Evolutionary conservation across 768 basidiomycete species (phyloP), one percentile per base, ranked within the genome.

Genomic region (Asterophora parasitica): DNA sequence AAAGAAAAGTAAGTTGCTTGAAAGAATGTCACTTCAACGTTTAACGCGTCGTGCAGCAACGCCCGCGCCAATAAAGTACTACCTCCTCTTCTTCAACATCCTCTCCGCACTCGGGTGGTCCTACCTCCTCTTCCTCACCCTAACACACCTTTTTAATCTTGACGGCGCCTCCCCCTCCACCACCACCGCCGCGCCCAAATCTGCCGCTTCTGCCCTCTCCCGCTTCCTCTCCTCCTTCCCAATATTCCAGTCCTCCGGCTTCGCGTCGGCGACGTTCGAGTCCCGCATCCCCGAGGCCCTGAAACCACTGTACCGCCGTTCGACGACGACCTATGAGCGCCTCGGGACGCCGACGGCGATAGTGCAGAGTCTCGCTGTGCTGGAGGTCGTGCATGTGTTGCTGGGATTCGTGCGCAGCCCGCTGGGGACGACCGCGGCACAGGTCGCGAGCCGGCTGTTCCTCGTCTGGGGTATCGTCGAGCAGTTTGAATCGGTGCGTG

Each of bases 391-490:
- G 2, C 96, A 99, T 62, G 81, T 83, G 31, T 64, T 85, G 5
- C 57, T 91, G 6, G 83, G 92, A 0, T 81, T 83, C 74, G 95
- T 97, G 37, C 71, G 84, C 42, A 87, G 83, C 46, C 85, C 88
- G 7, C 60, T 90, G 10, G 71, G 67, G 11, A 92, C 91, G 0
- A 92, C 92, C 0, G 61, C 70, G 4, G 78, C 83, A 55, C 92
- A 96, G 64, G 91, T 95, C 32, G 76, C 81, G 0, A 88, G 85
- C 53, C 72, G 92, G 33, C 71, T 97, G 3, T 83, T 85, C 65
- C 71, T 92, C 35, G 82, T 97, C 2, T 97, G 92, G 92, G 88
- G 82, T 16, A 76, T 97, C 49, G 78, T 81, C 0, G 76, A 82
- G 48, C 72, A 74, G 41, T 88, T 83, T 57, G 71, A 75, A 0